These are phyloP conservation scores for Termitomyces sp. DNA, from an alignment of 768 basidiomycete species.

Conservation along the genomic window DNA sequence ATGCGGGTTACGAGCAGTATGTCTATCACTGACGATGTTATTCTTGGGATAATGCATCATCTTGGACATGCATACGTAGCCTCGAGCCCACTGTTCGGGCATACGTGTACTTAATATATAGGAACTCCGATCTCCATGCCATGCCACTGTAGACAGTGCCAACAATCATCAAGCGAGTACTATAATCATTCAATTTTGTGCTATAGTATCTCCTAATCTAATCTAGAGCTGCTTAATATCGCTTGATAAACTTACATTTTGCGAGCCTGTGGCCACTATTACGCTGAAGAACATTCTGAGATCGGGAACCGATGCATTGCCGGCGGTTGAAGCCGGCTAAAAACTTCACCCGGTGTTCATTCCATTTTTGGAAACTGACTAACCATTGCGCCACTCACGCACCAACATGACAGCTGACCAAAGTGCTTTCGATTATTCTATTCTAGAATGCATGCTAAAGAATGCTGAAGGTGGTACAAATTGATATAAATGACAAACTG, in stretches of 20 bases:
- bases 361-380: conserved; percentile 8
- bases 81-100: neutral
- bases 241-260: conserved; percentile 1
- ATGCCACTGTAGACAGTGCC: neutral
- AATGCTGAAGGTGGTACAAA: conserved; percentile 18
- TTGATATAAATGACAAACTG: conserved; percentile 21
- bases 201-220: conserved; percentile 8
- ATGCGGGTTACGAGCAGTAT: conserved; percentile 9
- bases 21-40: conserved; percentile 4
- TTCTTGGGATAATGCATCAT: conserved; percentile 2
- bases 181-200: conserved; percentile 1
- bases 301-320: conserved; percentile 3
- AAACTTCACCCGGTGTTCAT: conserved; percentile 3
- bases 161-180: conserved; percentile 3
- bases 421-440: conserved; percentile 3
- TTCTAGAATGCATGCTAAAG: conserved; percentile 13
- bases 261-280: conserved; percentile 6
- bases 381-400: conserved; percentile 9
- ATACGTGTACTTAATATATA: conserved; percentile 1
- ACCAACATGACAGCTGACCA: conserved; percentile 1
- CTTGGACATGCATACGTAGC: conserved; percentile 6
- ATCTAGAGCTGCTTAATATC: conserved; percentile 3
- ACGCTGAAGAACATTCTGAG: conserved; percentile 2
- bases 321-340: conserved; percentile 9
- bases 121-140: conserved; percentile 4